Evolutionary conservation across 73 alveolate genomes (phyloP).

Genomic region (Tetrahymena elliotti): DNA sequence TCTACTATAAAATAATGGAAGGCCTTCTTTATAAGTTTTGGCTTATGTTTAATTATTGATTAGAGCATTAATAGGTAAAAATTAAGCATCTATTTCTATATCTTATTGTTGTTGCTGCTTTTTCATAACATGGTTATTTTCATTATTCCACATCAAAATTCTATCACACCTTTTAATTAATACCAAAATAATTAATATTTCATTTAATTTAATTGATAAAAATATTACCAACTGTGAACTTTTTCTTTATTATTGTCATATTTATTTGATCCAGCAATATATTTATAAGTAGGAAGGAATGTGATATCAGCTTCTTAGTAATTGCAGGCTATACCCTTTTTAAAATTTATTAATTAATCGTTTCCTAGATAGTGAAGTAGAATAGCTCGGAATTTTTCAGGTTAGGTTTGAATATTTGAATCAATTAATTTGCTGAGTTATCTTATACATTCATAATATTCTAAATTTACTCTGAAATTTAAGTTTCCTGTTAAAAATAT

Average conservation of each 20-base stretch:
- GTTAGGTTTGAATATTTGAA: neutral
- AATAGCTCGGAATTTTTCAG: neutral
- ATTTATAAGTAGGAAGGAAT: neutral
- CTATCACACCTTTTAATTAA: neutral
- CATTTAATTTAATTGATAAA: too few relatives aligned
- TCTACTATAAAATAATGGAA: neutral
- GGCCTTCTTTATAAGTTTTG: neutral
- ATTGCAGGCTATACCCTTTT: neutral
- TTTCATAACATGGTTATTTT: neutral
- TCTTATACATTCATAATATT: neutral
- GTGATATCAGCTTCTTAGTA: neutral
- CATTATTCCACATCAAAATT: neutral
- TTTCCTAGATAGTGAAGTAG: neutral
- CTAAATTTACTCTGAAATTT: neutral
- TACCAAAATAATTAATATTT: neutral
- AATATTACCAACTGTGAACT: neutral
- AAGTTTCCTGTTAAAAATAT: neutral
- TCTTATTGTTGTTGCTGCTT: neutral
- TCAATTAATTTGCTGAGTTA: neutral
- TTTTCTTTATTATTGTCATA: neutral
- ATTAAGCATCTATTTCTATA: neutral
- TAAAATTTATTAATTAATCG: neutral
- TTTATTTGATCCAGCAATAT: neutral
- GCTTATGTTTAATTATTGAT: neutral
- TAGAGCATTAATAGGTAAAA: neutral